phyloP scores from a whole-genome alignment of 306 rosid species.

The Medicago ruthenica region DNA sequence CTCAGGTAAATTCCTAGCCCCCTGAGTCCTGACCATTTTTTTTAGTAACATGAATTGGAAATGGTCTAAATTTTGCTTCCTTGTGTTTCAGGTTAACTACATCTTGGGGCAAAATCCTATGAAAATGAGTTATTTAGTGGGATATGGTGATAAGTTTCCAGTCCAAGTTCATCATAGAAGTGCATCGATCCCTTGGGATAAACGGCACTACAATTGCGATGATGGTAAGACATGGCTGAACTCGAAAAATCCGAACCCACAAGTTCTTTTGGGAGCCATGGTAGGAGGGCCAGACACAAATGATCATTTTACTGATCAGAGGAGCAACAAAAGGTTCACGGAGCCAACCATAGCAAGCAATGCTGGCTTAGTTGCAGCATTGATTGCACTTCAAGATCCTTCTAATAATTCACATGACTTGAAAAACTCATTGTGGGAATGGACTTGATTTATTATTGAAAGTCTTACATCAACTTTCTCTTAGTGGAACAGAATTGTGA shows the following conservation, averaged over 20 bases:
- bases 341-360: constrained; percentile 81
- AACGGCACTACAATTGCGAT: constrained; percentile 47
- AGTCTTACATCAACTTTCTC: background rate
- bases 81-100: constrained; percentile 63
- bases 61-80: constrained; percentile 8
- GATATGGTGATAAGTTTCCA: constrained; percentile 69
- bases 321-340: constrained; percentile 65
- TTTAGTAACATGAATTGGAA: constrained; percentile 16
- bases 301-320: constrained; percentile 68
- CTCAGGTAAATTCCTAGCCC: constrained; percentile 62
- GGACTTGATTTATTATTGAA: constrained; percentile 52
- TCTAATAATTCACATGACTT: constrained; percentile 40
- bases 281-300: constrained; percentile 69
- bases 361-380: constrained; percentile 89
- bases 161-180: constrained; percentile 79
- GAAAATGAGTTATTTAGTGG: constrained; percentile 83
- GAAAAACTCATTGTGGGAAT: constrained; percentile 56
- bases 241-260: constrained; percentile 66
- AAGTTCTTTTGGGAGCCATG: constrained; percentile 79
- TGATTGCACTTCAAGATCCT: constrained; percentile 72
- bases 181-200: constrained; percentile 80
- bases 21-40: background rate
- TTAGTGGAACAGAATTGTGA: background rate
- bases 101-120: constrained; percentile 81
- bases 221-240: constrained; percentile 65